These are phyloP conservation scores for Euphorbia celastroides DNA, from an alignment of 441 rosid genomes.

Conservation along the genomic window DNA sequence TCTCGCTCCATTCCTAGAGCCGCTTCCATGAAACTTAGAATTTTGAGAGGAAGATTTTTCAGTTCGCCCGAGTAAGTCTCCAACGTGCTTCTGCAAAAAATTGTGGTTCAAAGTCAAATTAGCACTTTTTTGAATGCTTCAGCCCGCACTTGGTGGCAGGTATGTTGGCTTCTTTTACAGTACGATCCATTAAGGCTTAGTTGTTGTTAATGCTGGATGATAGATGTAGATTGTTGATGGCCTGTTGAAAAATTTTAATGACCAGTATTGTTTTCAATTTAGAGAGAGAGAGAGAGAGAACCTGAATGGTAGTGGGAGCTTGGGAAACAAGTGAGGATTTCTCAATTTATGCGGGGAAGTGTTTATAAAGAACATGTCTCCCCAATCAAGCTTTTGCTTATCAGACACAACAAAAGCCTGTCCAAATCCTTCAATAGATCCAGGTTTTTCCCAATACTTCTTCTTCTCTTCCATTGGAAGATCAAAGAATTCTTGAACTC, in stretches of 20 bases:
- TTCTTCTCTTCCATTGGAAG: slow-evolving; percentile 32
- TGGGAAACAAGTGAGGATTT: slow-evolving; percentile 13
- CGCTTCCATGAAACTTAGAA: slow-evolving; percentile 17
- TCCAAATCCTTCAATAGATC: slow-evolving; percentile 28
- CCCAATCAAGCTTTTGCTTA: slow-evolving; percentile 11
- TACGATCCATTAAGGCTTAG: too few species aligned
- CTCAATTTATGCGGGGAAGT: slow-evolving; percentile 19
- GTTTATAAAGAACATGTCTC: slow-evolving; percentile 15
- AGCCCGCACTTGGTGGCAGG: neutral
- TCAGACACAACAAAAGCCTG: too few species aligned
- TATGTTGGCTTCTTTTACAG: neutral
- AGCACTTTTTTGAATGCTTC: neutral
- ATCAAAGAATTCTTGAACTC: slow-evolving; percentile 19
- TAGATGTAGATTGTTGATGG: too few species aligned
- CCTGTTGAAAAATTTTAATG: too few species aligned
- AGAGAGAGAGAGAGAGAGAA: too few species aligned
- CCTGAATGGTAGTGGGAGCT: slow-evolving; percentile 8
- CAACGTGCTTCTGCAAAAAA: slow-evolving; percentile 21
- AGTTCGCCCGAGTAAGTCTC: slow-evolving; percentile 25
- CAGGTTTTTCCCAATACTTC: slow-evolving; percentile 24
- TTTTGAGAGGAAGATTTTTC: slow-evolving; percentile 16
- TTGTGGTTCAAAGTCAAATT: neutral
- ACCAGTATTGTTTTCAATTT: too few species aligned
- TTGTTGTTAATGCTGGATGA: too few species aligned
- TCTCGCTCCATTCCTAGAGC: slow-evolving; percentile 18